Base-by-base conservation (phyloP, 331 rosid species). In the Malus hybrid region DNA sequence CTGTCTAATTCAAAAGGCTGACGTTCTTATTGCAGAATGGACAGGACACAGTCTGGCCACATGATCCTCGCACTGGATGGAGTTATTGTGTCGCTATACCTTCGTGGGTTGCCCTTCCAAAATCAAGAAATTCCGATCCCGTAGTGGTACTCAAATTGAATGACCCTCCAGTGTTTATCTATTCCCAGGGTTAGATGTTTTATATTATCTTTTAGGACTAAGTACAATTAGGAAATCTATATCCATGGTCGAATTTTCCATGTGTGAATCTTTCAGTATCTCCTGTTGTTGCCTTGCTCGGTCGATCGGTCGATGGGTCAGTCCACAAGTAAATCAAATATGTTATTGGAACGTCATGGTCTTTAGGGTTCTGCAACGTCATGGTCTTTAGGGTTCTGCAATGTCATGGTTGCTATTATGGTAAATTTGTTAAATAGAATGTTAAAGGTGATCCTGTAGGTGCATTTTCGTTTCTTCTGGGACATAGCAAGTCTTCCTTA, bases 31-130 rank as follows among this genome's bases (percentile, higher is more conserved):
- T 77, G 83, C 97, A 95, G 99, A 89, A 85, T 80, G 99, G 99
- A 13, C 85, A 83, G 77, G 92, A 86, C 66, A 89, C 99, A 33
- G 86, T 90, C 34, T 95, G 99, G 99, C 99, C 97, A n/a, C 99
- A 95, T 77, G 90, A 89, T 83, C 95, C 90, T 79, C 92, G 60
- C 65, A 54, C 90, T 6, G 99, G 99, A 68, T 95, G 99, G 99
- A 95, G 99, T 88, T 95, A 92, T 86, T 95, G 99, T 72, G 89
- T 92, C 70, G 62, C 87, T 27, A 72, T 95, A 80, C 97, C 99
- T 67, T 92, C 97, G 39, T 95, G 99, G 99, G 91, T 85, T 59
- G 86, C 86, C 69, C 85, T 85, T 77, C 97, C 99, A 64, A 92
- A 90, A 83, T 84, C 97, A 70, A 89, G 91, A 83, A 88, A 89